Conservation (phyloP, 805 yeast species). For the Barnettozyma pratensis region DNA sequence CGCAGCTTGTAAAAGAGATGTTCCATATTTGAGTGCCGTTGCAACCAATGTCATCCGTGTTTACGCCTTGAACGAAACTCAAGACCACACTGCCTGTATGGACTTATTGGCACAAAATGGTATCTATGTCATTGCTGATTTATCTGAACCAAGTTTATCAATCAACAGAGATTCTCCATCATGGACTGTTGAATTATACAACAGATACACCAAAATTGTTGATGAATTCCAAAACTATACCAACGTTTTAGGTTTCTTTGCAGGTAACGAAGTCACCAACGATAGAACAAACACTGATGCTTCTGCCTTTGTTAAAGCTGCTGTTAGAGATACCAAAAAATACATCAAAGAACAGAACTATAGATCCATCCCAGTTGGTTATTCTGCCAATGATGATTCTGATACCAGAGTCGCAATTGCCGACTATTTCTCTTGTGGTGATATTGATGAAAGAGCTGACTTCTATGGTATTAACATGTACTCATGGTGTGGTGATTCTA, state of each 20-base stretch:
- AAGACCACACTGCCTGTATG: slow-evolving; percentile 71
- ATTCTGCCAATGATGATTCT: slow-evolving; percentile 74
- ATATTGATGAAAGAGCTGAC: slow-evolving; percentile 57
- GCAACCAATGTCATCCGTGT: slow-evolving; percentile 71
- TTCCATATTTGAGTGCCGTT: slow-evolving; percentile 59
- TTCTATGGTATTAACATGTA: slow-evolving; percentile 88
- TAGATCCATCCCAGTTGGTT: slow-evolving; percentile 74
- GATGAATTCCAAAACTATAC: slow-evolving; percentile 65
- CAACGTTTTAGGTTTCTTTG: slow-evolving; percentile 76
- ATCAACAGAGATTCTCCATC: slow-evolving; percentile 57
- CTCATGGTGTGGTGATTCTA: slow-evolving; percentile 77
- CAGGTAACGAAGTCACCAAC: slow-evolving; percentile 83
- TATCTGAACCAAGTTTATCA: slow-evolving; percentile 60
- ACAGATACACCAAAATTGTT: slow-evolving; percentile 65
- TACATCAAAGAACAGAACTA: slow-evolving; percentile 59
- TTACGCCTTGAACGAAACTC: slow-evolving; percentile 60
- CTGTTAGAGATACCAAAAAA: slow-evolving; percentile 69
- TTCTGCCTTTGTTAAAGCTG: slow-evolving; percentile 80
- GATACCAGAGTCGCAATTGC: slow-evolving; percentile 63
- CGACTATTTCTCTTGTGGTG: slow-evolving; percentile 76
- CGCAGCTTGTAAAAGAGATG: slow-evolving; percentile 61
- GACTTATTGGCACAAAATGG: slow-evolving; percentile 61
- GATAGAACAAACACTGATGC: slow-evolving; percentile 61
- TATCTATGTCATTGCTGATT: slow-evolving; percentile 75
- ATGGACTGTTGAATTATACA: slow-evolving; percentile 58